Conservation (phyloP, 2,329 filamentous ascomycete genomes). For the Calonectria henricotiae region DNA sequence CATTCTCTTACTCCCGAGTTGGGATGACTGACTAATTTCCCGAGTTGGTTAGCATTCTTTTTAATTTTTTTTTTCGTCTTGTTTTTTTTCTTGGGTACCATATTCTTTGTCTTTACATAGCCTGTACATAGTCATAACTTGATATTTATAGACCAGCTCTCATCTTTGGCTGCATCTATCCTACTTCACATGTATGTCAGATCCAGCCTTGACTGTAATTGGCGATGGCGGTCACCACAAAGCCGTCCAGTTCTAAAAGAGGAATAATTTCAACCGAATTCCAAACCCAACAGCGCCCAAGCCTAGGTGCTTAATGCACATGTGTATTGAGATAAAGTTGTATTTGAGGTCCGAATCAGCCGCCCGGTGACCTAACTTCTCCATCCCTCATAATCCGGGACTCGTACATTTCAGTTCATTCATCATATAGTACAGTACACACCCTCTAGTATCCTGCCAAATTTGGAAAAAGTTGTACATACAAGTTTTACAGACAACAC, state of each 20-base stretch:
- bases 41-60: constrained; percentile 5
- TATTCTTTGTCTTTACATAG: constrained; percentile 6
- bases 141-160: constrained; percentile 32
- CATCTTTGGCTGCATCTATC: background rate
- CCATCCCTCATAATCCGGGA: background rate
- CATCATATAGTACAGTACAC: background rate
- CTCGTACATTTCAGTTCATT: background rate
- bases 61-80: background rate
- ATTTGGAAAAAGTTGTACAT: constrained; percentile 4
- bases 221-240: background rate
- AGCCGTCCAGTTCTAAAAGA: background rate
- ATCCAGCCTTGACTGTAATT: background rate
- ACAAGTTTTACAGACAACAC: background rate
- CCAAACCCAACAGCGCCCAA: background rate
- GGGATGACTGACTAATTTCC: constrained; percentile 11
- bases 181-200: constrained; percentile 22
- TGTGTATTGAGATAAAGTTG: background rate
- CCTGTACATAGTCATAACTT: constrained; percentile 17
- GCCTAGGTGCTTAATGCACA: background rate
- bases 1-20: background rate
- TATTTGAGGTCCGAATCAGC: background rate
- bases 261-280: background rate
- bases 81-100: background rate
- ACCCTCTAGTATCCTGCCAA: background rate
- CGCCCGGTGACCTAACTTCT: background rate